These are phyloP conservation scores for Solanum paucissectum DNA, from an alignment of 257 asterid genomes.

Conservation along the genomic window DNA sequence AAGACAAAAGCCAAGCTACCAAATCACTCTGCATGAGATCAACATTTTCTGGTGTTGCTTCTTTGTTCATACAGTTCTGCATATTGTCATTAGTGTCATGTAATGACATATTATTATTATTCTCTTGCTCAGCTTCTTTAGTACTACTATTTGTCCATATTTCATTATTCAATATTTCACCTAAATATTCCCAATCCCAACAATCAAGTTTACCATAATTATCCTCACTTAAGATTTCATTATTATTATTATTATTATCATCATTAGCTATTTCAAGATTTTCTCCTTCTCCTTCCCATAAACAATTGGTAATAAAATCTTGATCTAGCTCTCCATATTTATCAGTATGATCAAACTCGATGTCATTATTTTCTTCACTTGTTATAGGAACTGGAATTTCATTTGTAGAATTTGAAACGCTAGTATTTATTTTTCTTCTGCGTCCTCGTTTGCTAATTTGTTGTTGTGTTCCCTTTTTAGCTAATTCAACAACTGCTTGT, in stretches of 20 bases:
- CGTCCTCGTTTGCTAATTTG: conserved; percentile 8
- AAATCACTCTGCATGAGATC: conserved; percentile 17
- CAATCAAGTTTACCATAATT: neutral
- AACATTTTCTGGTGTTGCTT: neutral
- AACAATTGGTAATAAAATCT: neutral
- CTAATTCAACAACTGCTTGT: neutral
- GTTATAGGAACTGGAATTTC: neutral
- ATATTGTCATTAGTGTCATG: conserved; percentile 10
- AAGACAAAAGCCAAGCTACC: conserved; percentile 52
- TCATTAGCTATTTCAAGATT: neutral
- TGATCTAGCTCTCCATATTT: neutral
- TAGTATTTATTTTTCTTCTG: conserved; percentile 10
- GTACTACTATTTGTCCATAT: neutral
- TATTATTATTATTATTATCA: neutral
- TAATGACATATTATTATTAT: neutral
- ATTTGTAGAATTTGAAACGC: neutral
- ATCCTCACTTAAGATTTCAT: neutral
- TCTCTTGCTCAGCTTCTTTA: conserved; percentile 2
- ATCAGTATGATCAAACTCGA: neutral
- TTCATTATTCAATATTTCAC: neutral
- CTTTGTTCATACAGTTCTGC: neutral
- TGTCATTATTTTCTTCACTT: neutral
- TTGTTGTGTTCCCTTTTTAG: neutral
- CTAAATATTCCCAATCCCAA: conserved; percentile 24
- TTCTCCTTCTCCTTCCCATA: neutral